These are phyloP conservation scores for Backusella psychrophila DNA, from an alignment of 192 early-diverging fungal species.

Conservation along the genomic window DNA sequence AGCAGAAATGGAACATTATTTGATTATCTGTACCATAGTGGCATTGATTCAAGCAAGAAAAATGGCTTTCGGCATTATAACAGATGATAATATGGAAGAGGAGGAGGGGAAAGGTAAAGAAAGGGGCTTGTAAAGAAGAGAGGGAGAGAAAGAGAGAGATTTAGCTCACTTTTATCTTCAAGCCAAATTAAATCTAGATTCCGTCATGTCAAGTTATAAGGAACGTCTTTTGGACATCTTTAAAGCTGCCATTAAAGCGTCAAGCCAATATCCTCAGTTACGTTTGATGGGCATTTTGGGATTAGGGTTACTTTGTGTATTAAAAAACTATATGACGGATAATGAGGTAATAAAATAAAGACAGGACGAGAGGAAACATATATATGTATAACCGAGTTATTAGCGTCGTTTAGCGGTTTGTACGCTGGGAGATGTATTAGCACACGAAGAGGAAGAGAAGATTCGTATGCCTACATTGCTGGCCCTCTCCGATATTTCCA, in stretches of 20 bases:
- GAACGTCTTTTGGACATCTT: slow-evolving; percentile 73
- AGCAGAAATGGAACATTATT: slow-evolving; percentile 27
- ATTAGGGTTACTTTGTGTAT: slow-evolving; percentile 59
- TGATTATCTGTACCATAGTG: slow-evolving; percentile 10
- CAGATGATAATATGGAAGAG: not conserved
- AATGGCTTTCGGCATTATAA: not conserved
- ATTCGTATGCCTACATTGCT: slow-evolving; percentile 35
- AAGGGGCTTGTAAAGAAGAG: not conserved
- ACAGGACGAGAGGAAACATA: not conserved
- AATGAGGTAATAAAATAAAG: slow-evolving; percentile 44
- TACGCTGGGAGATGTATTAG: slow-evolving; percentile 46
- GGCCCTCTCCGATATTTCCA: slow-evolving; percentile 27
- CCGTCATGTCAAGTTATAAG: slow-evolving; percentile 68
- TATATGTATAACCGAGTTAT: not conserved
- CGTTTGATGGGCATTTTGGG: slow-evolving; percentile 72
- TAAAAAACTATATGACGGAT: slow-evolving; percentile 52
- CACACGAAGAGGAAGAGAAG: slow-evolving; percentile 46
- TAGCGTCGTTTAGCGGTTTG: slow-evolving; percentile 46
- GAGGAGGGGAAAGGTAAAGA: not conserved
- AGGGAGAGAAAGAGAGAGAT: not conserved
- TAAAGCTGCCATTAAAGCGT: slow-evolving; percentile 56
- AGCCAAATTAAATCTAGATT: slow-evolving; percentile 53
- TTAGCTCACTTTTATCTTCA: not conserved
- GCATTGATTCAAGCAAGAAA: slow-evolving; percentile 12
- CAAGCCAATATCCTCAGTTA: slow-evolving; percentile 73